Conservation (phyloP, 2,329 filamentous ascomycete genomes). For the Leptosphaerulina australis region DNA sequence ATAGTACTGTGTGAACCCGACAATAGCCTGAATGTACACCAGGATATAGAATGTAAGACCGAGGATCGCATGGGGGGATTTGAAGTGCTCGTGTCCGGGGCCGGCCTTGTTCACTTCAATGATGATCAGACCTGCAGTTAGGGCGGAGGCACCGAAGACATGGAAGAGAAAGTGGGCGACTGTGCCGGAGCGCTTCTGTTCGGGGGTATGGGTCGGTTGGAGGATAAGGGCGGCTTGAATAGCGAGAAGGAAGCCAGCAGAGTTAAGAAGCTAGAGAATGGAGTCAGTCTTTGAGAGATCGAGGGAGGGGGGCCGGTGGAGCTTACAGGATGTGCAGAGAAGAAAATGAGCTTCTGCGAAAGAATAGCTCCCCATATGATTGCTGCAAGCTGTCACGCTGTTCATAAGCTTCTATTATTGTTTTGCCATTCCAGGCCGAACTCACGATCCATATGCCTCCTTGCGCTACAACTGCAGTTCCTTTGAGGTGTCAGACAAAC, state of each 20-base stretch:
- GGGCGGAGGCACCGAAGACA: constrained; percentile 64
- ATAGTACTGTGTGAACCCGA: constrained; percentile 85
- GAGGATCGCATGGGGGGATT: constrained; percentile 79
- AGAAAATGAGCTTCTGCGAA: constrained; percentile 73
- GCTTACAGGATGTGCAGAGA: constrained; percentile 85
- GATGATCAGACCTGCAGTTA: constrained; percentile 69
- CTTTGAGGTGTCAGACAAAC: constrained; percentile 54
- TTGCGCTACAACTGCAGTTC: constrained; percentile 82
- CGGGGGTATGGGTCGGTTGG: constrained; percentile 80
- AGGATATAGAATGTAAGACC: constrained; percentile 77
- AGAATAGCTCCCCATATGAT: constrained; percentile 82
- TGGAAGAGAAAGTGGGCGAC: constrained; percentile 74
- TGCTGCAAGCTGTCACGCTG: constrained; percentile 63
- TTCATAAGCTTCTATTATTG: constrained; percentile 16
- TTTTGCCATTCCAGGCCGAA: constrained; percentile 10
- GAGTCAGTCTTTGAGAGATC: constrained; percentile 16
- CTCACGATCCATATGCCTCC: constrained; percentile 72
- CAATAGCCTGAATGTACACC: constrained; percentile 72
- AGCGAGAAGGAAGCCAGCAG: constrained; percentile 72
- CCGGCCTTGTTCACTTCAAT: constrained; percentile 86
- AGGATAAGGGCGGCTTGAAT: constrained; percentile 82
- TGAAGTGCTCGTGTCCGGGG: constrained; percentile 73
- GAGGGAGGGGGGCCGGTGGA: constrained; percentile 21
- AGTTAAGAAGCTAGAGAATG: constrained; percentile 57
- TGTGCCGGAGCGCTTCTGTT: constrained; percentile 72